phyloP scores from a whole-genome alignment of 2,329 filamentous ascomycete genomes.

The Diaporthe helianthi region DNA sequence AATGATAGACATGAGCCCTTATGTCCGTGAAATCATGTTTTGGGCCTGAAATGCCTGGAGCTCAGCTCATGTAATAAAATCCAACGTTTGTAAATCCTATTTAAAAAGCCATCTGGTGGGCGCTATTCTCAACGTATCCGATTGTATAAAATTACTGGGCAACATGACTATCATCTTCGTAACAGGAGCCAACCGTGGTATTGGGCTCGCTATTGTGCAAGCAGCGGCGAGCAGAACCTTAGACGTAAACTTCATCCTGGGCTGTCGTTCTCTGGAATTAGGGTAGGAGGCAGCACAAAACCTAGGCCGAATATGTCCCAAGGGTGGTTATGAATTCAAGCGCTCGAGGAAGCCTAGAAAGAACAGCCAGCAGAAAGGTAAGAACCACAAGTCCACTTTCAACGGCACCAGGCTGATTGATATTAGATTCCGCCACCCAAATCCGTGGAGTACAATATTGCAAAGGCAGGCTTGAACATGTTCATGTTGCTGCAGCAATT shows the following conservation, averaged over 20 bases:
- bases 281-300: constrained; percentile 41
- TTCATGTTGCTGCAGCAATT: constrained; percentile 35
- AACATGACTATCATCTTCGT: constrained; percentile 38
- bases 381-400: neutral
- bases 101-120: neutral
- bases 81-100: neutral
- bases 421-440: constrained; percentile 18
- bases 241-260: constrained; percentile 41
- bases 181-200: constrained; percentile 46
- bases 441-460: constrained; percentile 33
- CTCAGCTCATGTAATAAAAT: neutral
- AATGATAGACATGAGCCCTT: neutral
- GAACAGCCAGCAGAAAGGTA: constrained; percentile 35
- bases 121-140: neutral
- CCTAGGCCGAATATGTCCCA: constrained; percentile 10
- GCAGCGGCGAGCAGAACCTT: constrained; percentile 40
- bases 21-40: neutral
- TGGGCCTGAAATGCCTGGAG: neutral
- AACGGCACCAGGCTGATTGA: neutral
- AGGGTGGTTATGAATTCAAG: constrained; percentile 37
- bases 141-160: neutral
- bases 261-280: constrained; percentile 37
- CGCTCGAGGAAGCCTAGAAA: constrained; percentile 34
- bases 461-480: constrained; percentile 38
- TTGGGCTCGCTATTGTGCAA: constrained; percentile 44